Evolutionary conservation across 2,329 filamentous ascomycete genomes (phyloP).

Genomic region (Ceratocystis variospora): DNA sequence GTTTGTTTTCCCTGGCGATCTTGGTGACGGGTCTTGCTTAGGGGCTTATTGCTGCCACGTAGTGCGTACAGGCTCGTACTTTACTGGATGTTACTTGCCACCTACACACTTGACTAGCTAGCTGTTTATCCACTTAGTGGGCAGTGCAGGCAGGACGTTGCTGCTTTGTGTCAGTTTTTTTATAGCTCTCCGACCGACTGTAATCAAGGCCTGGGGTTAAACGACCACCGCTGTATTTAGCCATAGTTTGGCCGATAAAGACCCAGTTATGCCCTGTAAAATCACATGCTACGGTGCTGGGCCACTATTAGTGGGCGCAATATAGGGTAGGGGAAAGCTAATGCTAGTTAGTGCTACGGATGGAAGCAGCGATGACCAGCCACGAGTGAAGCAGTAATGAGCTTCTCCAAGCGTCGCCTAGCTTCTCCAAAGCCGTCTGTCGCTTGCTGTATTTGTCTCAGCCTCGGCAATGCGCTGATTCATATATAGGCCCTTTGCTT

Average conservation of each 20-base stretch:
- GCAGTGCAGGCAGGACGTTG: no score
- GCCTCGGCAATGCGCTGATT: background rate
- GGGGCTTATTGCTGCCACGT: constrained; percentile 3
- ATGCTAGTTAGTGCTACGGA: background rate
- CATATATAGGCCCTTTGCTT: background rate
- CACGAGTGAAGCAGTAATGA: background rate
- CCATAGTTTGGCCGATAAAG: background rate
- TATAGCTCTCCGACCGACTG: no score
- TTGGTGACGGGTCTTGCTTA: background rate
- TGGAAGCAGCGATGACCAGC: background rate
- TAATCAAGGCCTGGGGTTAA: no score
- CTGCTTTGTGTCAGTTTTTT: no score
- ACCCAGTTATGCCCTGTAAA: background rate
- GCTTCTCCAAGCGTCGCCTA: background rate
- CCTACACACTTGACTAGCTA: background rate
- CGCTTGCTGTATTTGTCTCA: background rate
- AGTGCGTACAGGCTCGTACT: background rate
- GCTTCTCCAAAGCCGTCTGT: background rate
- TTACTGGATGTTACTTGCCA: background rate
- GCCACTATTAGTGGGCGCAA: background rate
- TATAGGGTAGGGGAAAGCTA: no score
- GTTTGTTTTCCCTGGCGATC: background rate
- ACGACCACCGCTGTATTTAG: background rate
- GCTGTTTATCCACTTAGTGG: background rate
- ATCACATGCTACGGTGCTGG: background rate